Evolutionary conservation across 352 stramenopile genomes (phyloP).

Genomic region (Globisporangium spiculum): DNA sequence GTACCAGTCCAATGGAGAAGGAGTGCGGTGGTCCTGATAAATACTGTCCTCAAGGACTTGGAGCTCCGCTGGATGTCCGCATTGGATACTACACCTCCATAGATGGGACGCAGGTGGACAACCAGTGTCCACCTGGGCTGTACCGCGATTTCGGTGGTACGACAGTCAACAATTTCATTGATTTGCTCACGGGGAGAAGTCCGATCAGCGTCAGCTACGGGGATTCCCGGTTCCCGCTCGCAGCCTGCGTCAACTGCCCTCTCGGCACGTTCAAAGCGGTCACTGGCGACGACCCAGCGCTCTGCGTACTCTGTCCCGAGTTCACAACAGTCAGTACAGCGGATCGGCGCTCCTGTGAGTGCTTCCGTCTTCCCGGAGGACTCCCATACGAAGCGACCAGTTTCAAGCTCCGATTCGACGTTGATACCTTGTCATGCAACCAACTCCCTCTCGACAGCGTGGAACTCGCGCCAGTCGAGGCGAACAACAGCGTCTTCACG

Average conservation of each 20-base stretch:
- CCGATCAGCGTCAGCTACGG: slow-evolving; percentile 59
- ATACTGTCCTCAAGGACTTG: slow-evolving; percentile 45
- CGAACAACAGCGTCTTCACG: slow-evolving; percentile 37
- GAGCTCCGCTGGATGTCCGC: slow-evolving; percentile 23
- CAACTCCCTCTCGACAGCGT: slow-evolving; percentile 18
- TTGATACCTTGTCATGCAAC: slow-evolving; percentile 22
- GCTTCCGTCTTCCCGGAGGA: slow-evolving; percentile 57
- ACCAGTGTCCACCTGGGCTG: slow-evolving; percentile 35
- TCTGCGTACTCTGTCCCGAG: slow-evolving; percentile 51
- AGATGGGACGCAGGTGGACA: slow-evolving; percentile 18
- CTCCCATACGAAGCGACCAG: slow-evolving; percentile 26
- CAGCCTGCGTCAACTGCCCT: slow-evolving; percentile 57
- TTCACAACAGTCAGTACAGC: slow-evolving; percentile 36
- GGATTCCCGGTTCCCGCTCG: slow-evolving; percentile 50
- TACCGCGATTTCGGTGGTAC: slow-evolving; percentile 25
- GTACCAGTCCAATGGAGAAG: slow-evolving; percentile 33
- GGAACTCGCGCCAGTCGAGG: slow-evolving; percentile 7
- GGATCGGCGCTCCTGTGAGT: slow-evolving; percentile 58
- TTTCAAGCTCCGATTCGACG: slow-evolving; percentile 41
- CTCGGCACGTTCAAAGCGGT: slow-evolving; percentile 66
- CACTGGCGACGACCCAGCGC: slow-evolving; percentile 36
- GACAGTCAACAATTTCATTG: slow-evolving; percentile 30
- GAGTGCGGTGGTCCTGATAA: slow-evolving; percentile 47
- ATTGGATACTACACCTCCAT: slow-evolving; percentile 52
- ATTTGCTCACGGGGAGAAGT: slow-evolving; percentile 41